Evolutionary conservation across 345 rosid genomes (phyloP), one percentile per base, ranked within the genome.

Genomic region (Ricinus communis): DNA sequence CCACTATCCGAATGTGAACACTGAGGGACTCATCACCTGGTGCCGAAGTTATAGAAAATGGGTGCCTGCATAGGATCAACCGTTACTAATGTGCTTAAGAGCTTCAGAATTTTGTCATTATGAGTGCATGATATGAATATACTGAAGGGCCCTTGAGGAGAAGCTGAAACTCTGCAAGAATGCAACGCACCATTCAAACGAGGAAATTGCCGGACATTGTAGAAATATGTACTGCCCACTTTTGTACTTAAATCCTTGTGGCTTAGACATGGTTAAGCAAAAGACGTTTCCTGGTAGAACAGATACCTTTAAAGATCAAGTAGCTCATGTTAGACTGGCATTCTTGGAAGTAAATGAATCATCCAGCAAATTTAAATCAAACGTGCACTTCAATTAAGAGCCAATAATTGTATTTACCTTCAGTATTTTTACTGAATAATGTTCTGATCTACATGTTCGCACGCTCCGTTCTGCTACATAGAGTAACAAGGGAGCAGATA

Each of bases 201-300:
- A 72, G 68, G 98, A 94, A 78, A 94, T 85, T 28, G 71, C 52
- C 12, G 96, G 96, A 74, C 98, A 94, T 74, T 87, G 91, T 21
- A 94, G 85, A 79, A 90, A 94, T 73, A 94, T 90, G 77, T 94
- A 94, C 75, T 94, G 98, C 74, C 97, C 98, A 55, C 98, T 94
- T 82, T 73, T 91, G 87, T 88, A 90, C 81, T 88, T 91, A 71
- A 91, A 91, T 73, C 97, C 95, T 50, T 81, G 87, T 67, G 97
- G 98, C 85, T 91, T 94, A 56, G 97, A 88, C 96, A 88, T 86
- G 72, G 79, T 65, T 60, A 94, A 61, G 83, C 92, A 91, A 64
- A 94, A 88, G 60, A 88, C 98, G 67, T 90, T 78, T 72, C 98
- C 97, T 25, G 98, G 97, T 61, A 91, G 82, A 69, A 90, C 81